Conservation (phyloP, 306 rosid genomes). For the Ochetophila trinervis region DNA sequence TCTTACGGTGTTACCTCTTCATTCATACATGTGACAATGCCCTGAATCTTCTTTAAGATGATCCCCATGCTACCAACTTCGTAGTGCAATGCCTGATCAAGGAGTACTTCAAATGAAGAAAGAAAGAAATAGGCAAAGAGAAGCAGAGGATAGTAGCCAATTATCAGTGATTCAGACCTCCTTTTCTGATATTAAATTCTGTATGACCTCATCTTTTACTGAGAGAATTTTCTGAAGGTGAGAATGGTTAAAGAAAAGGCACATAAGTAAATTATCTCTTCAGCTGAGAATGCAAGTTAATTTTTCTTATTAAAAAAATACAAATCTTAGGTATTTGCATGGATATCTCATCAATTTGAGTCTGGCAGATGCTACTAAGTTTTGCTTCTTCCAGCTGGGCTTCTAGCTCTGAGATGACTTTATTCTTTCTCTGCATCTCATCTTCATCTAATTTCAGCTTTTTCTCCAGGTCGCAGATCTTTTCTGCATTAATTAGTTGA, state of each 20-base stretch:
- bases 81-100: constrained; percentile 46
- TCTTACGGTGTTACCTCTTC: constrained; percentile 43
- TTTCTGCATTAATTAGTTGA: constrained; percentile 44
- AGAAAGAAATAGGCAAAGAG: constrained; percentile 25
- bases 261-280: not conserved
- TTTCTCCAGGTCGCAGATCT: constrained; percentile 48
- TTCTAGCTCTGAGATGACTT: constrained; percentile 62
- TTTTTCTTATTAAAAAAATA: constrained; percentile 10
- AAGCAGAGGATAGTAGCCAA: constrained; percentile 10
- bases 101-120: constrained; percentile 23
- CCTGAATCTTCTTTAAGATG: constrained; percentile 56
- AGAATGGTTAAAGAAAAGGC: constrained; percentile 45
- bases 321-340: constrained; percentile 10
- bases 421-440: constrained; percentile 53
- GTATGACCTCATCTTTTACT: constrained; percentile 50
- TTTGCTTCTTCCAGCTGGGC: constrained; percentile 51
- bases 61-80: constrained; percentile 59
- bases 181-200: constrained; percentile 55
- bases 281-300: constrained; percentile 13
- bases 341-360: constrained; percentile 73
- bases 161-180: constrained; percentile 43
- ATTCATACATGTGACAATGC: constrained; percentile 45
- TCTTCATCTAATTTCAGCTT: constrained; percentile 46
- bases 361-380: constrained; percentile 37
- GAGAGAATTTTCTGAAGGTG: constrained; percentile 61